Base-by-base conservation (phyloP, 306 rosid species). In the Fagus crenata region DNA sequence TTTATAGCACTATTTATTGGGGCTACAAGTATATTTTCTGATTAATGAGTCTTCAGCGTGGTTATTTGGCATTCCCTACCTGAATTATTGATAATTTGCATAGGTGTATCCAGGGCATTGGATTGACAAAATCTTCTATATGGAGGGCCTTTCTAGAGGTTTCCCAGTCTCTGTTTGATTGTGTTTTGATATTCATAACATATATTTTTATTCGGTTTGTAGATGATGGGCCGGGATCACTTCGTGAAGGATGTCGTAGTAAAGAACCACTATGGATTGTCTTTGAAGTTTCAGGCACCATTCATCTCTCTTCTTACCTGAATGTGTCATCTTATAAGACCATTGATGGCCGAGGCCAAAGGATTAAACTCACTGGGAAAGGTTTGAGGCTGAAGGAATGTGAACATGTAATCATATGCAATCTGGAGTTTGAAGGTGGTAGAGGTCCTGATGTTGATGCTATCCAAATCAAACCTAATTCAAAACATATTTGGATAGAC, bases 151-250 rank as follows among this genome's bases (percentile, higher is more conserved):
- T 39, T 65, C 8, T 36, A 7, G 71, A 67, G 71, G 13, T 39
- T 67, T 5, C 6, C 28, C 1, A 3, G 6, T 39, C 28, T 39
- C 8, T 36, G 4, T 67, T 39, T 67, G 7, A 67, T 61, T 39
- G 31, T 61, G 54, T 53, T 73, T 7, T 43, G 46, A 43, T 40
- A 53, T 49, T 49, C 72, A 43, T 49, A 18, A 18, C 37, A 17
- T 77, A 17, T 69, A 5, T 77, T 51, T 80, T 69, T 12, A 31
- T 81, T 68, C 67, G 73, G 40, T 17, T 33, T 81, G 72, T 72
- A 96, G 99, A 96, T 80, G 99, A 96, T 77, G 99, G 98, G n/a
- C 96, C 96, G 0, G 99, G 99, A 72, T 96, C 99, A 14, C 88
- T 92, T 14, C 89, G 99, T 13, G 85, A 82, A 1, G 99, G 88